Conservation (phyloP, 192 early-diverging fungal genomes). For the Coemansia sp. region DNA sequence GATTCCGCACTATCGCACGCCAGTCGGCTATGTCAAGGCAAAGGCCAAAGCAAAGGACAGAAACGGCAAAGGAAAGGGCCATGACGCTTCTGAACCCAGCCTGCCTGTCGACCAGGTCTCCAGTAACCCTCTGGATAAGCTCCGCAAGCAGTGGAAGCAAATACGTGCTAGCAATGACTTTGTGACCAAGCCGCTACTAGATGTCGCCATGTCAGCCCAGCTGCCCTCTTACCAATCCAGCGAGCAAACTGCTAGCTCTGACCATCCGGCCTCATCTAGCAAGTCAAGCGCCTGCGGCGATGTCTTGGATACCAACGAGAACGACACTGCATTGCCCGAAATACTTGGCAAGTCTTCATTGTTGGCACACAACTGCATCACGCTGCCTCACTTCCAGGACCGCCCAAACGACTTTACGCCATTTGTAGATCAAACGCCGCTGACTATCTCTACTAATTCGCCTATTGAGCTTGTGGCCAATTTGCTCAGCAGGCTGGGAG, state of each 20-base stretch:
- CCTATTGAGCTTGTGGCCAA: conserved; percentile 88
- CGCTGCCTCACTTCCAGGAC: conserved; percentile 43
- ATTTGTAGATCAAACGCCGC: conserved; percentile 70
- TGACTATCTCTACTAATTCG: conserved; percentile 72
- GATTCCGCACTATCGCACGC: conserved; percentile 42
- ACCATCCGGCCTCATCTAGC: conserved; percentile 4
- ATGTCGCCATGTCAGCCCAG: not conserved
- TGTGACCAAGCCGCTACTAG: conserved; percentile 15
- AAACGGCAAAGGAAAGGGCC: conserved; percentile 1
- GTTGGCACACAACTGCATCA: conserved; percentile 24
- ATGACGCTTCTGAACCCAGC: not conserved
- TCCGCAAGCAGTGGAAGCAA: conserved; percentile 6
- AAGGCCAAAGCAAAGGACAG: not conserved
- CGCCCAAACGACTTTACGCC: conserved; percentile 48
- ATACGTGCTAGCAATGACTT: not conserved
- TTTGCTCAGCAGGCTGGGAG: conserved; percentile 82
- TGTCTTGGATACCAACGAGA: not conserved
- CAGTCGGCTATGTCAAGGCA: conserved; percentile 21
- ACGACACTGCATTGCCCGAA: not conserved
- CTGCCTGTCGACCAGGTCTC: not conserved
- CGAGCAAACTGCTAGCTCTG: conserved; percentile 12
- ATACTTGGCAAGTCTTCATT: not conserved
- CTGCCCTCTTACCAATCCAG: conserved; percentile 28
- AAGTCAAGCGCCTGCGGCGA: not conserved
- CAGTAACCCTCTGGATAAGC: conserved; percentile 7